These are phyloP conservation scores for Amanita muscaria DNA, from an alignment of 768 basidiomycete species.

Conservation along the genomic window DNA sequence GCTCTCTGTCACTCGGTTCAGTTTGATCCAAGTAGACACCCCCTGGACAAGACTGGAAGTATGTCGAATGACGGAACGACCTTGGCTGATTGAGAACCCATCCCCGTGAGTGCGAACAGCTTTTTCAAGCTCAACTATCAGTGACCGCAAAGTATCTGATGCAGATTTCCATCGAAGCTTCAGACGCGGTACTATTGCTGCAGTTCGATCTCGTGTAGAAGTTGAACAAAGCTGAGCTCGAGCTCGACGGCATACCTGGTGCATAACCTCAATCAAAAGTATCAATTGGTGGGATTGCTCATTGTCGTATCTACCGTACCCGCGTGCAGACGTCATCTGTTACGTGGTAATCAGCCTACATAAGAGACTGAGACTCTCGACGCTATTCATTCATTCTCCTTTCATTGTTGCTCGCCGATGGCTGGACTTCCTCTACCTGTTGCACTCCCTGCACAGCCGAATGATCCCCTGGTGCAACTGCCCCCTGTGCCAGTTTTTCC, in stretches of 20 bases:
- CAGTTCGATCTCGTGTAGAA: too few relatives aligned
- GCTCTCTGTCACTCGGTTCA: constrained; percentile 10
- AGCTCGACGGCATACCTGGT: constrained; percentile 23
- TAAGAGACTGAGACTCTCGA: too few relatives aligned
- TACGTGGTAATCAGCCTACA: too few relatives aligned
- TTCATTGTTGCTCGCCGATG: too few relatives aligned
- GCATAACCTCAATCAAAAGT: constrained; percentile 32
- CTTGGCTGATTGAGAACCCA: constrained; percentile 21
- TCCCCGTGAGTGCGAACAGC: constrained; percentile 20
- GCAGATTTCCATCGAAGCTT: constrained; percentile 33
- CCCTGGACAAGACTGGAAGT: constrained; percentile 21
- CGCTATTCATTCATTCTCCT: too few relatives aligned
- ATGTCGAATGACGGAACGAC: constrained; percentile 22
- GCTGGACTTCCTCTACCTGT: too few relatives aligned
- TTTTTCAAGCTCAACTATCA: constrained; percentile 28
- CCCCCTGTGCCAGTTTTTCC: too few relatives aligned
- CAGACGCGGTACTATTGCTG: constrained; percentile 40
- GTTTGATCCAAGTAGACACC: constrained; percentile 23
- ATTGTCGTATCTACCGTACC: too few relatives aligned
- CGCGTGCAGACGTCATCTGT: too few relatives aligned
- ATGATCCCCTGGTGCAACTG: too few relatives aligned
- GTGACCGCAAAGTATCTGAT: constrained; percentile 32
- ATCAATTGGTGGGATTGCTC: constrained; percentile 25
- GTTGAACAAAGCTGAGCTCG: too few relatives aligned
- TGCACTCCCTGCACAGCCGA: too few relatives aligned